Conservation (phyloP, 2,329 filamentous ascomycete species). For the Colletotrichum sp. region DNA sequence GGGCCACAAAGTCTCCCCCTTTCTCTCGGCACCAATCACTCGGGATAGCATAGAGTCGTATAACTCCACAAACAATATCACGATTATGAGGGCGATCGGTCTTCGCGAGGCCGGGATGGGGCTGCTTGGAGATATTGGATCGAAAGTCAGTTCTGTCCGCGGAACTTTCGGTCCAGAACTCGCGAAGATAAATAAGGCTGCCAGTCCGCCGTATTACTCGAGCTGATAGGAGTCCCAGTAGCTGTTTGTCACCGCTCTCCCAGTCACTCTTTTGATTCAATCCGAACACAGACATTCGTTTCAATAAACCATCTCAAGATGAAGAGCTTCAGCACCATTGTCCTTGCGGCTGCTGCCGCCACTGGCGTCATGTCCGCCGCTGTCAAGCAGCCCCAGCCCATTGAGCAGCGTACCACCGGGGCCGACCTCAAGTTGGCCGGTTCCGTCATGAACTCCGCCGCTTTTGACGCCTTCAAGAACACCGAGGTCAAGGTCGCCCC, state of each 20-base stretch:
- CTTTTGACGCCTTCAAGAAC: not conserved
- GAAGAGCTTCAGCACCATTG: constrained; percentile 12
- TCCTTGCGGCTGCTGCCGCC: not conserved
- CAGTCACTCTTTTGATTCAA: not conserved
- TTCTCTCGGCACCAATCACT: not conserved
- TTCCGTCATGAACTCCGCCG: not conserved
- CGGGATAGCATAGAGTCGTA: not conserved
- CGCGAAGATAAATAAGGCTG: not conserved
- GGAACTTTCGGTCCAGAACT: not conserved
- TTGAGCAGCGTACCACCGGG: not conserved
- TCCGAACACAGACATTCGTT: not conserved
- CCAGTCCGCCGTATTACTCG: not conserved
- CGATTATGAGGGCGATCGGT: not conserved
- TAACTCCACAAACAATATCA: not conserved
- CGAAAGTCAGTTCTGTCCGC: not conserved
- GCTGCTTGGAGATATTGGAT: not conserved
- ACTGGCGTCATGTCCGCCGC: constrained; percentile 7
- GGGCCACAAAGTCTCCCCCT: not conserved
- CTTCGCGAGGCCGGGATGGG: not conserved
- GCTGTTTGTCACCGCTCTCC: not conserved
- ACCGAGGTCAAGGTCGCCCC: not conserved
- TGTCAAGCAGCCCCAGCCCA: not conserved
- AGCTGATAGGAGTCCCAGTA: fast-evolving
- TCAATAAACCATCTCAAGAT: not conserved
- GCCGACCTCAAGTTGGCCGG: not conserved